A percentile compares a stretch with the other conserved stretches of the same genome.
Conservation (phyloP, 305 asterid genomes). For the Nicotiana rustica region DNA sequence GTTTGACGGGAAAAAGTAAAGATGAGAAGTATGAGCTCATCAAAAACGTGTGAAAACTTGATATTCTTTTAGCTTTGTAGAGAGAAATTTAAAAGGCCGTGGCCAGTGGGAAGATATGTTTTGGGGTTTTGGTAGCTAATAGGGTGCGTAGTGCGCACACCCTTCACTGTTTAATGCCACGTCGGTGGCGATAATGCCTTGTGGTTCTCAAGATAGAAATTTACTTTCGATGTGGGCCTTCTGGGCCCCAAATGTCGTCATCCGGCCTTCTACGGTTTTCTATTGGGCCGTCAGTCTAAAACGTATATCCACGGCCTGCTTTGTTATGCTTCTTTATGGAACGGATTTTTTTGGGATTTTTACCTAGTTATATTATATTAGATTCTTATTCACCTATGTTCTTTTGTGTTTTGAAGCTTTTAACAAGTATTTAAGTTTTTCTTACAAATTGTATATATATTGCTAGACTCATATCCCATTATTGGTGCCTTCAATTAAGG, state of each 20-base stretch:
- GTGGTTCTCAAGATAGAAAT: not conserved
- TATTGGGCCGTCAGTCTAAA: not conserved
- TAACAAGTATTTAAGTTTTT: too few species aligned
- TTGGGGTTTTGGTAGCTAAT: not conserved
- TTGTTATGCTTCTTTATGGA: not conserved
- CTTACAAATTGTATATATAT: too few species aligned
- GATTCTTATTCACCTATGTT: too few species aligned
- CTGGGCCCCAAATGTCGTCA: not conserved
- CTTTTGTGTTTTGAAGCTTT: too few species aligned
- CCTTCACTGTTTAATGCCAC: not conserved
- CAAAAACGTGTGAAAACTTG: not conserved
- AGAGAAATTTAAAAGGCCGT: not conserved
- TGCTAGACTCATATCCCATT: too few species aligned
- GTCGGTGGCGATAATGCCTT: not conserved
- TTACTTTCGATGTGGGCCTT: conserved; percentile 1
- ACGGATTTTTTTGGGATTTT: not conserved
- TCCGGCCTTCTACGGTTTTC: not conserved
- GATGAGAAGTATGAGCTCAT: not conserved
- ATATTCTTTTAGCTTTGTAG: not conserved
- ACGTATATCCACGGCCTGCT: not conserved
- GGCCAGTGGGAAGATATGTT: not conserved
- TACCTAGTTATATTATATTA: too few species aligned
- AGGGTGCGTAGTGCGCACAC: conserved; percentile 1
- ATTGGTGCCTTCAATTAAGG: too few species aligned
- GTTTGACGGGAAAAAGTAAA: not conserved